These are phyloP conservation scores for Scenedesmus sp. DNA, from an alignment of 163 green algal species.

Conservation along the genomic window DNA sequence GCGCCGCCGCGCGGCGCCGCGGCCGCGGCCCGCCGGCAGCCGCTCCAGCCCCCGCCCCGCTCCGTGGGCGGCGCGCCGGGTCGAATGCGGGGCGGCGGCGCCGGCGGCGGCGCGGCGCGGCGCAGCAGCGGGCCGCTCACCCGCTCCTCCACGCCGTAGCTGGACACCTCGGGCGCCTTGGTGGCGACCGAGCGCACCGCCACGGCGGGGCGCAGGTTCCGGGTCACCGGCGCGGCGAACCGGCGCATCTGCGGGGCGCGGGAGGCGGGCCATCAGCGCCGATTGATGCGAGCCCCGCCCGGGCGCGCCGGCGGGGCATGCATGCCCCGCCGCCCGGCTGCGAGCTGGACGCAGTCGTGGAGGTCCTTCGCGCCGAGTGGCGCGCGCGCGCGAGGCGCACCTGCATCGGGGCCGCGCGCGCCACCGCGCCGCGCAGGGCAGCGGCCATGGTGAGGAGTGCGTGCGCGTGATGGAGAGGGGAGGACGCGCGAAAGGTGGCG, in stretches of 20 bases:
- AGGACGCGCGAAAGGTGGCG: too few relatives aligned
- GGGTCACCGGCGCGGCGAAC: conserved; percentile 2
- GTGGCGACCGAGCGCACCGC: conserved; percentile 42
- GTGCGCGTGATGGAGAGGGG: too few relatives aligned
- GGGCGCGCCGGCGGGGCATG: not conserved
- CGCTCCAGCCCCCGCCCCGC: not conserved
- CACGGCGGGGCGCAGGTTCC: conserved; percentile 5
- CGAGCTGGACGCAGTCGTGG: not conserved
- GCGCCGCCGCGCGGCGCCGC: not conserved
- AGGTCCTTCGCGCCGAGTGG: too few relatives aligned
- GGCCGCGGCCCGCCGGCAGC: not conserved
- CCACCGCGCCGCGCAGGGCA: conserved; percentile 28
- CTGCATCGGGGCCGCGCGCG: conserved; percentile 30
- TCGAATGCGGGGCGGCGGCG: not conserved
- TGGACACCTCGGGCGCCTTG: conserved; percentile 47
- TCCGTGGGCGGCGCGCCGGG: not conserved
- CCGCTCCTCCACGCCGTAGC: conserved; percentile 51
- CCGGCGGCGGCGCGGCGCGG: not conserved
- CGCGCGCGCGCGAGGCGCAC: too few relatives aligned
- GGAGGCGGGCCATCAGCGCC: not conserved
- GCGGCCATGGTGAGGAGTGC: conserved; percentile 44
- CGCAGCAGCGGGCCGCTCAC: conserved; percentile 18
- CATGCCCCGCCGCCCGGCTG: not conserved
- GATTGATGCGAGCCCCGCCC: too few relatives aligned
- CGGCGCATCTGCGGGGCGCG: conserved; percentile 6